Base-by-base conservation (phyloP, 2,329 filamentous ascomycete species). In the Penicillium sumatraense region DNA sequence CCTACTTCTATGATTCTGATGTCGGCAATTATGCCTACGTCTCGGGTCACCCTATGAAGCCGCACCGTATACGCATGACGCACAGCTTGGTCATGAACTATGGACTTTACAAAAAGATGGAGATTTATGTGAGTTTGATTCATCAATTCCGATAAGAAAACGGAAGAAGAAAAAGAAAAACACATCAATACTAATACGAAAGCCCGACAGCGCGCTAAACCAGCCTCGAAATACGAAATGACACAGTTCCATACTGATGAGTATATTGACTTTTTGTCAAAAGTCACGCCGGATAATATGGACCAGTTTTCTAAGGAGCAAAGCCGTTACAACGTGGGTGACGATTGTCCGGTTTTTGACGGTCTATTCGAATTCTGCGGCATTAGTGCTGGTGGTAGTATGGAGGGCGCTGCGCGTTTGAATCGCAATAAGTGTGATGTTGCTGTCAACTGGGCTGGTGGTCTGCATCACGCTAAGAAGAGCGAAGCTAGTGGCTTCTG, bases 1-100 rank as follows among this genome's bases (percentile, higher is more conserved):
- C 93, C 53, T 98, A 98, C 79, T 98, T 98, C 76, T 98, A 98
- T 83, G 93, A 98, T 72, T 96, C 91, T 3, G 93, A 98, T 78
- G 95, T 98, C 71, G 93, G 93, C 62, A 98, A 98, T 76, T 98
- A 97, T 80, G 93, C 93, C 72, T 98, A 98, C 71, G 91, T 96
- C 54, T 82, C 84, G 11, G 83, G 83, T n/a, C 85, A 86, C 75
- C 84, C 86, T 29, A 88, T 88, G 85, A 87, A 87, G 73, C 84
- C 85, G 33, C 84, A 85, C 69, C 79, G 86, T 60, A 89, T 89
- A 75, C 81, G 87, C 63, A 86, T 89, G 82, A 85, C 81, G 44
- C 81, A 83, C 68, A 82, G 80, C 60, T 73, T 89, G 68, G 86
- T 89, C 60, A 89, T 89, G 86, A 89, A 89, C 72, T 89, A 89